These are phyloP conservation scores for Litchi chinensis DNA, from an alignment of 345 rosid genomes.

Conservation along the genomic window DNA sequence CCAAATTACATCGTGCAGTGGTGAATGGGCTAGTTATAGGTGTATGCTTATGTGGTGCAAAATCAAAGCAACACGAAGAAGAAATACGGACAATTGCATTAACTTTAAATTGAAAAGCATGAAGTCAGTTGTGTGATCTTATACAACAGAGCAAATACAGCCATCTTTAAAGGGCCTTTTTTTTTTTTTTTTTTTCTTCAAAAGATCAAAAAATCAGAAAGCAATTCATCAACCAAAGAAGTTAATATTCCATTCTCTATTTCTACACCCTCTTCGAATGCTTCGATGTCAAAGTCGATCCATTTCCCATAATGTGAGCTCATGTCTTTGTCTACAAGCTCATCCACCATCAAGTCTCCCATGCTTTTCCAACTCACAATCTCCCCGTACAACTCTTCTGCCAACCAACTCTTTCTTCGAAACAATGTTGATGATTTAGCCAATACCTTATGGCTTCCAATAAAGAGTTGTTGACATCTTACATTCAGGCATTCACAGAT, in stretches of 20 bases:
- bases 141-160: not conserved
- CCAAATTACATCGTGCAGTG: no score
- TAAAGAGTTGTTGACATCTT: conserved; percentile 34
- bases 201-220: conserved; percentile 45
- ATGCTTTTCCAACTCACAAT: conserved; percentile 51
- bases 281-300: conserved; percentile 68
- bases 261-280: conserved; percentile 63
- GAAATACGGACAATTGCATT: not conserved
- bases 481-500: conserved; percentile 50
- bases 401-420: conserved; percentile 50
- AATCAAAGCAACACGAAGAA: not conserved
- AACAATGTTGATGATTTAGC: conserved; percentile 35
- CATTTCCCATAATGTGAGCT: conserved; percentile 61
- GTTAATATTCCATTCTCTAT: conserved; percentile 63
- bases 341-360: conserved; percentile 78
- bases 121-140: not conserved
- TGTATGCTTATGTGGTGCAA: no score
- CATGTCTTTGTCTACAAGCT: conserved; percentile 83
- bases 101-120: not conserved
- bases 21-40: no score
- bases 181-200: not conserved
- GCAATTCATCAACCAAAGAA: conserved; percentile 68
- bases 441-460: conserved; percentile 57
- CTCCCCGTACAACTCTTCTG: conserved; percentile 60
- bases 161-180: not conserved